Evolutionary conservation across 768 basidiomycete genomes (phyloP), one percentile per base, ranked within the genome.

Genomic region (Suillus luteus): DNA sequence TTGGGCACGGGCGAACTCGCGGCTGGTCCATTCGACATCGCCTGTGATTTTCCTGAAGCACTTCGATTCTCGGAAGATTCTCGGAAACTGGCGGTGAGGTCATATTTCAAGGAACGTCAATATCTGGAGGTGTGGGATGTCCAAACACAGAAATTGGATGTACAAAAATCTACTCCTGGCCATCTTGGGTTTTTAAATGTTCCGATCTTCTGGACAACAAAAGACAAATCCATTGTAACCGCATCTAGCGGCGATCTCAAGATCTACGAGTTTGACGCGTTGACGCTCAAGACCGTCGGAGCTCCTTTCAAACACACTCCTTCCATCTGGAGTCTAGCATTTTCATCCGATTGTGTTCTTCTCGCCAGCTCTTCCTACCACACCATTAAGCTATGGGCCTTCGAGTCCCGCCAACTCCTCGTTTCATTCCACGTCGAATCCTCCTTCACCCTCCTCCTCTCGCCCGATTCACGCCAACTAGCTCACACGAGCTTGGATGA

Each of bases 241-340:
- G 5, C 44, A n/a, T 46, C 1, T 7, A 43, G 0, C 27, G 27
- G 27, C 7, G 15, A 17, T 17, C 5, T 17, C 17, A 0, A 7
- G 2, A 44, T 44, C 44, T 11, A 44, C 2, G 44, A 44, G 4
- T n/a, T 44, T 44, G 19, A 44, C n/a, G 44, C 44, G 10, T 44
- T 5, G 10, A 44, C 44, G 10, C 44, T 44, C 44, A 9, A 44
- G 2, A 44, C n/a, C 11, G 10, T 44, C 4, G n/a, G 44, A 44
- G 43, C 43, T 2, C 43, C 43, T n/a, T 44, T 44, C 43, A 44
- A 44, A 44, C 3, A 44, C 43, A 10, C 43, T n/a, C 0, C 1
- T 10, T 0, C 0, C 9, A 44, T 44, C 9, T 1, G 0, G 2
- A 3, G 19, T n/a, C 43, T 44, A n/a, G 19, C 19, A n/a, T 9